Base-by-base conservation (phyloP, 1,139 yeast genomes). In the Hyphopichia fennica region DNA sequence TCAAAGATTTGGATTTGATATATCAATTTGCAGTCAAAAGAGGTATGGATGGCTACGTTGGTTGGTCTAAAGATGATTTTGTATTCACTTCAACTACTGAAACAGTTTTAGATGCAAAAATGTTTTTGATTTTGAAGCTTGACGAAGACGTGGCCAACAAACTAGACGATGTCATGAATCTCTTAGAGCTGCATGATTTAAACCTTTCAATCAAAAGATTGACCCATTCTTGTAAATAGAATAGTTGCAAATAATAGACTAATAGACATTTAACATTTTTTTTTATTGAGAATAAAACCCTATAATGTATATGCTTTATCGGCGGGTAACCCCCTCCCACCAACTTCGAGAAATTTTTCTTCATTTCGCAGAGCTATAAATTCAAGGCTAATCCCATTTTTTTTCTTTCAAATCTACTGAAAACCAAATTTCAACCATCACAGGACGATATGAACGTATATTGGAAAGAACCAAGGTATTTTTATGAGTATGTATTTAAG, bases 21-120 rank as follows among this genome's bases (percentile, higher is more conserved):
- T 17, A 36, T 6, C 34, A 39, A 9, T 35, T 45, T 9, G 39
- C 46, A 7, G 25, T 39, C 3, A 22, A 18, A 22, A 41, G 37
- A 17, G 48, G 49, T 1, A 16, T 22, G 2, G 60, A 54, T 38
- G 53, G 53, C 1, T 40, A 43, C 22, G 41, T 52, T 16, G 61
- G 60, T n/a, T 58, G 63, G 63, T 44, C 56, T 3, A 48, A 52
- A 40, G 53, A 54, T 23, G 50, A 46, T 16, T 46, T 43, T 20
- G 34, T 43, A n/a, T 51, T 41, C 38, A 44, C 44, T 11, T 38
- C 46, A 15, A 31, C 45, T 33, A 36, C 37, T 14, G 42, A 47
- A 32, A 31, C 42, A 1, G 34, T 43, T 17, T 25, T 44, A 19
- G 39, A 38, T 27, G 34, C 41, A 14, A 37, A 30, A 15, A 28